These are phyloP conservation scores for Paramecium bursaria DNA, from an alignment of 73 alveolate genomes.

Conservation along the genomic window DNA sequence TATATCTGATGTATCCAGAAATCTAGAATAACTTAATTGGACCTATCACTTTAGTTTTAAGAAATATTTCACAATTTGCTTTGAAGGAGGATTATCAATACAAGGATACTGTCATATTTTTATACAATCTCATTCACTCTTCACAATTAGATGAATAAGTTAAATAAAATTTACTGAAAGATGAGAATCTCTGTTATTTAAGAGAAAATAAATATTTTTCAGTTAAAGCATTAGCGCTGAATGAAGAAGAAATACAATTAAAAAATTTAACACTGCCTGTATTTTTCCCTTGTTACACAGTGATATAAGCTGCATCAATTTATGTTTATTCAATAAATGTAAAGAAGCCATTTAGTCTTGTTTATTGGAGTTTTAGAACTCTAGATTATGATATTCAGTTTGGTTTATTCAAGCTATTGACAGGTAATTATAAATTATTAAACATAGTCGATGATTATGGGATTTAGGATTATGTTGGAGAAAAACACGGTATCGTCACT, in stretches of 20 bases:
- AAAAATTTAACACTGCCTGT: constrained; percentile 7
- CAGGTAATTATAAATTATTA: too few relatives aligned
- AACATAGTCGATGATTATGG: constrained; percentile 29
- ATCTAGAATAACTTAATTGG: background rate
- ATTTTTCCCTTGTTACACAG: constrained; percentile 25
- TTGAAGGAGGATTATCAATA: background rate
- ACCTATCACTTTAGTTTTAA: constrained; percentile 15
- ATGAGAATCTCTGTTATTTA: constrained; percentile 29
- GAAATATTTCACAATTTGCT: constrained; percentile 30
- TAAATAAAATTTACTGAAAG: constrained; percentile 13
- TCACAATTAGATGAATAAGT: constrained; percentile 40
- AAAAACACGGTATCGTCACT: constrained; percentile 41
- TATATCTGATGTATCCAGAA: background rate
- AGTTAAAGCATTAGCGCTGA: constrained; percentile 29
- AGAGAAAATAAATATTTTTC: constrained; percentile 52
- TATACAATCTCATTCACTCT: constrained; percentile 10
- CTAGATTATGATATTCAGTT: constrained; percentile 66
- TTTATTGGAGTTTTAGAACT: constrained; percentile 70
- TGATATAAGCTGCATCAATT: constrained; percentile 46
- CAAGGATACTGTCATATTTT: constrained; percentile 12
- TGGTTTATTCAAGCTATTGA: constrained; percentile 68
- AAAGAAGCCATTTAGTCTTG: constrained; percentile 32
- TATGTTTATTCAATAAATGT: constrained; percentile 50
- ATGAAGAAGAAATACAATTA: background rate
- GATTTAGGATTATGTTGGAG: constrained; percentile 53